Base-by-base conservation (phyloP, 768 basidiomycete genomes). In the Cantharellus anzutake region DNA sequence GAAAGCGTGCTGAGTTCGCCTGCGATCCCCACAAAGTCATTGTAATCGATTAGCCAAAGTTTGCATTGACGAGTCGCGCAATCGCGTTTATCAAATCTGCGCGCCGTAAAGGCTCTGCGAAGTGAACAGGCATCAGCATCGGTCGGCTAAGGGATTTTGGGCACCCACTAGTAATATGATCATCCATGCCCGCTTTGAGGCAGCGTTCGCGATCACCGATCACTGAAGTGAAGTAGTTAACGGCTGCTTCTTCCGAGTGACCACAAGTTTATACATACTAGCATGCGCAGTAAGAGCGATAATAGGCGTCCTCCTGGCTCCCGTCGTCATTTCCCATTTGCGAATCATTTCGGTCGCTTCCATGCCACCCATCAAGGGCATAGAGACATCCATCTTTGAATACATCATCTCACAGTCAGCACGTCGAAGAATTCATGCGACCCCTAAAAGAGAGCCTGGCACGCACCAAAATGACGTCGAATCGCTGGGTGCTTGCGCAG, bases 331-430 rank as follows among this genome's bases (percentile, higher is more conserved):
- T 73, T 98, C 94, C 67, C 82, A 89, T 42, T 80, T 78, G 57
- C 94, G 81, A 62, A 97, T 96, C 60, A 89, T 75, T 64, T 91
- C 84, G 0, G 96, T 99, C 1, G 94, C 90, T 71, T 99, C 93
- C 83, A 94, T 90, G 63, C 94, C 93, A 56, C 93, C 92, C 90
- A 98, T 97, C 71, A 93, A 84, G 3, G 92, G 90, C 90, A 94
- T 93, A 5, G 92, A 96, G 11, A 96, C 85, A 66, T 97, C 93
- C 94, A 97, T 97, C 87, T 94, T 62, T 14, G 3, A 57, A 7
- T 51, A 2, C 37, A 60, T 51, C 37, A 37, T 57, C 48, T 61
- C 40, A 63, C 62, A 14, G 42, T 52, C 16, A 11, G 39, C 20
- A 29, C 20, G 20, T 29, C 20, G 20, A 29, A 29, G 20, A 29